These are phyloP conservation scores for Metarhizium humberi DNA, from an alignment of 2,329 filamentous ascomycete genomes.

Conservation along the genomic window DNA sequence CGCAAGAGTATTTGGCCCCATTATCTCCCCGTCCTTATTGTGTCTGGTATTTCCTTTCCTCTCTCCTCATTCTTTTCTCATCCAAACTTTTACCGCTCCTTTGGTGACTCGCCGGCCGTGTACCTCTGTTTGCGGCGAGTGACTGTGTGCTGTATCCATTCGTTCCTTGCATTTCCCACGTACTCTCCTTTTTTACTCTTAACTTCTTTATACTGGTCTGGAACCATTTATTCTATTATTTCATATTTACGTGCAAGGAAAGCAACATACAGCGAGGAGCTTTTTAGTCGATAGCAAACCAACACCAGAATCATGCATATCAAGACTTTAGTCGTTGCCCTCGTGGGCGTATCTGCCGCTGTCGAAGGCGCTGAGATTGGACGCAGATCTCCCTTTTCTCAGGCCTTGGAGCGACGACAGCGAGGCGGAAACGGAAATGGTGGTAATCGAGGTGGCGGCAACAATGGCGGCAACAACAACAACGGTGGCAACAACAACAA, in stretches of 20 bases:
- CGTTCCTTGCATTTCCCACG: slow-evolving; percentile 17
- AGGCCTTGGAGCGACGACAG: slow-evolving; percentile 32
- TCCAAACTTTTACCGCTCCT: slow-evolving; percentile 16
- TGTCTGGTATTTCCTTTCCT: slow-evolving; percentile 41
- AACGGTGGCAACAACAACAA: slow-evolving; percentile 14
- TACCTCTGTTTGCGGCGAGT: slow-evolving; percentile 11
- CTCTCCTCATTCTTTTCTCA: slow-evolving; percentile 28
- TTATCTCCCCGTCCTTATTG: slow-evolving; percentile 24
- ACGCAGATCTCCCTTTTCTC: slow-evolving; percentile 26
- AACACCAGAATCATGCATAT: slow-evolving; percentile 33
- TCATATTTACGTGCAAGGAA: not conserved
- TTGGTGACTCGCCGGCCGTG: slow-evolving; percentile 15
- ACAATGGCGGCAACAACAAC: slow-evolving; percentile 12
- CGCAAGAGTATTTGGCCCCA: slow-evolving; percentile 19
- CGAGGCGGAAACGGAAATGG: not conserved
- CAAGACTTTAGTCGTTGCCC: slow-evolving; percentile 38
- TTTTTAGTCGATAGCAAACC: not conserved
- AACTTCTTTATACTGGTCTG: slow-evolving; percentile 10
- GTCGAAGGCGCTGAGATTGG: slow-evolving; percentile 35
- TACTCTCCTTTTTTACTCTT: not conserved
- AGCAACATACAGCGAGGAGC: not conserved
- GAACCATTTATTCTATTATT: slow-evolving; percentile 16
- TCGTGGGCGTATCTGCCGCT: slow-evolving; percentile 27
- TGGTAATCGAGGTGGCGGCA: slow-evolving; percentile 7
- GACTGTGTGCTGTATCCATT: slow-evolving; percentile 16